Evolutionary conservation across 768 basidiomycete species (phyloP).

Genomic region (Chalciporus chontae): DNA sequence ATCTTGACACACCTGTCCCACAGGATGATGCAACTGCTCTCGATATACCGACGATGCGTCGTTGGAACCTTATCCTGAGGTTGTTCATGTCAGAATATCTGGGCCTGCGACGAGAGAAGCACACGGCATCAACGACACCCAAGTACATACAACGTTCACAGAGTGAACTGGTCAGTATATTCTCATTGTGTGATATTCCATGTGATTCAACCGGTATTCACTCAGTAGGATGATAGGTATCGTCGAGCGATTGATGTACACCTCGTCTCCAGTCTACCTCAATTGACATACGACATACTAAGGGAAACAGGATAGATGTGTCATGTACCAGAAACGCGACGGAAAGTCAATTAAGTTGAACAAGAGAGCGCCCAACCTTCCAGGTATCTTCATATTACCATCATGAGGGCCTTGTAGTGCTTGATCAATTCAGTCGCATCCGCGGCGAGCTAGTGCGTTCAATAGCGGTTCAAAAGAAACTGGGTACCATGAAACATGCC

Average conservation of each 20-base stretch:
- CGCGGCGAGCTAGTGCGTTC: constrained; percentile 29
- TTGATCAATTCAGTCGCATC: constrained; percentile 40
- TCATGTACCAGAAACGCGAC: not conserved
- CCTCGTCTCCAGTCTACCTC: not conserved
- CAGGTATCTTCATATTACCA: constrained; percentile 15
- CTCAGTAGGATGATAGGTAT: constrained; percentile 19
- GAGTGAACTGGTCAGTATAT: constrained; percentile 45
- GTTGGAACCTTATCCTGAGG: constrained; percentile 87
- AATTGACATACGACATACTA: constrained; percentile 1
- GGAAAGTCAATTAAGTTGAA: constrained; percentile 1
- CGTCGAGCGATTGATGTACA: not conserved
- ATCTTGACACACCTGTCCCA: constrained; percentile 1
- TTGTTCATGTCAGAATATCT: constrained; percentile 92
- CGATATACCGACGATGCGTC: constrained; percentile 77
- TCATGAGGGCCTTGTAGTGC: constrained; percentile 38
- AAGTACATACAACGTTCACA: constrained; percentile 35
- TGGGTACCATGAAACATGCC: constrained; percentile 16
- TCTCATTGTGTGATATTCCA: not conserved
- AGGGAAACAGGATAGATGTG: not conserved
- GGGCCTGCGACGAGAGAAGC: constrained; percentile 52
- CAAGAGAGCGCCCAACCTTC: constrained; percentile 6
- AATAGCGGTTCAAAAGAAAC: not conserved
- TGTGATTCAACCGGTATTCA: constrained; percentile 4
- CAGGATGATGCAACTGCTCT: constrained; percentile 90
- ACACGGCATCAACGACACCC: constrained; percentile 23